Percentiles rank a stretch among this genome's conserved stretches.
Conservation (phyloP, 108 stramenopile species). For the Schizochytrium sp. region DNA sequence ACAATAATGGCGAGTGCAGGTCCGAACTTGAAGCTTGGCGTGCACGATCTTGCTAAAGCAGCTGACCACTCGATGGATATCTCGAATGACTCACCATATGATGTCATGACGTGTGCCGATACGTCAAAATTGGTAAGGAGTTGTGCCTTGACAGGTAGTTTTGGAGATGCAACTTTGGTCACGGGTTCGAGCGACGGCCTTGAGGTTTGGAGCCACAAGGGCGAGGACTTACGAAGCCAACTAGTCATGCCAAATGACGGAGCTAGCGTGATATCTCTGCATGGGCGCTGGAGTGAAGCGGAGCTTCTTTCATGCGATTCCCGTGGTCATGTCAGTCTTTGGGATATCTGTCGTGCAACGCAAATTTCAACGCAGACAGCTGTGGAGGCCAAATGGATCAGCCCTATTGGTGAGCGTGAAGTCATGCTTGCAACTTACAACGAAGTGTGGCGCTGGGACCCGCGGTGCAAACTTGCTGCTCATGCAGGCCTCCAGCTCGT, state of each 20-base stretch:
- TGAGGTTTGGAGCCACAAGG: background rate
- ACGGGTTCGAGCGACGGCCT: conserved; percentile 17
- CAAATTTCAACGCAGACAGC: background rate
- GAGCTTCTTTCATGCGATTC: background rate
- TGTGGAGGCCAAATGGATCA: background rate
- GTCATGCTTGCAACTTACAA: background rate
- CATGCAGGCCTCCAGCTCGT: conserved; percentile 23
- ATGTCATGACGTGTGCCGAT: background rate
- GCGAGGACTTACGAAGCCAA: background rate
- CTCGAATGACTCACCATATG: background rate
- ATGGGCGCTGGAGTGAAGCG: background rate
- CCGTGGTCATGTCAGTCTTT: background rate
- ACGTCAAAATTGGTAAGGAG: background rate
- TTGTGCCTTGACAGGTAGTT: background rate
- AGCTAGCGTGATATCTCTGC: background rate
- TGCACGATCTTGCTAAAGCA: background rate
- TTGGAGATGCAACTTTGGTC: background rate
- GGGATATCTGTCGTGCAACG: background rate
- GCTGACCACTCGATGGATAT: background rate
- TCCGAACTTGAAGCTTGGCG: background rate
- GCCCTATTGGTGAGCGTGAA: background rate
- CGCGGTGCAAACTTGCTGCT: background rate
- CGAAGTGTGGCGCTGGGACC: conserved; percentile 46
- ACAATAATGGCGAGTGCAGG: background rate
- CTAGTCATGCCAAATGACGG: background rate